phyloP scores from a whole-genome alignment of 257 asterid species.

The Anisodus acutangulus region DNA sequence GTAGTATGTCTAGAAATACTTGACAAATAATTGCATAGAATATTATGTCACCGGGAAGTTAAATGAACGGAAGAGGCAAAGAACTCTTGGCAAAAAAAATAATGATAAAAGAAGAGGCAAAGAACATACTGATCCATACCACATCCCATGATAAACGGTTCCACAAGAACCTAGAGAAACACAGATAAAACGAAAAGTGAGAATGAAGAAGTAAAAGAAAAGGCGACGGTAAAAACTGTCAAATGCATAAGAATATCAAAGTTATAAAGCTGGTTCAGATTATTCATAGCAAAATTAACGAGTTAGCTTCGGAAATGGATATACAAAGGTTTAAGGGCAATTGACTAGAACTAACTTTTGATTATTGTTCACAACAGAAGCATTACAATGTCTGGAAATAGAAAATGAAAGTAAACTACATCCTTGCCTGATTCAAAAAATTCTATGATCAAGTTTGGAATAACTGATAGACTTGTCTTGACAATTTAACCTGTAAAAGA shows the following conservation, averaged over 20 bases:
- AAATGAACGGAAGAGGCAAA: background rate
- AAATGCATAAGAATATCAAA: background rate
- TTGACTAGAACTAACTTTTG: background rate
- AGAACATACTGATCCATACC: constrained; percentile 94
- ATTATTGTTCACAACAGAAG: background rate
- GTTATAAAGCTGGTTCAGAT: background rate
- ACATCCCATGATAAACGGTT: constrained; percentile 87
- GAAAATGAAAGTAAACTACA: background rate
- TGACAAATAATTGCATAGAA: background rate
- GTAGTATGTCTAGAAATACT: background rate
- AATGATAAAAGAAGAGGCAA: constrained; percentile 46
- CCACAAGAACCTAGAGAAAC: constrained; percentile 83
- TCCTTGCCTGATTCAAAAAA: background rate
- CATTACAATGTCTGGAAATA: background rate
- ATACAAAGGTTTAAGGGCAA: background rate
- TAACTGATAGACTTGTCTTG: background rate
- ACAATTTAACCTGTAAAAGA: background rate
- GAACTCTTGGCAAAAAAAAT: background rate
- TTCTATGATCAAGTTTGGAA: background rate
- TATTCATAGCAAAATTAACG: background rate
- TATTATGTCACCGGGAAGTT: background rate
- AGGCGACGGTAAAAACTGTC: background rate
- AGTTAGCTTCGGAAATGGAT: background rate
- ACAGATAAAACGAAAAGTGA: constrained; percentile 33
- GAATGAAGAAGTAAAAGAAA: constrained; percentile 26